Evolutionary conservation across 768 basidiomycete species (phyloP).

Genomic region (Suillus subalutaceus): DNA sequence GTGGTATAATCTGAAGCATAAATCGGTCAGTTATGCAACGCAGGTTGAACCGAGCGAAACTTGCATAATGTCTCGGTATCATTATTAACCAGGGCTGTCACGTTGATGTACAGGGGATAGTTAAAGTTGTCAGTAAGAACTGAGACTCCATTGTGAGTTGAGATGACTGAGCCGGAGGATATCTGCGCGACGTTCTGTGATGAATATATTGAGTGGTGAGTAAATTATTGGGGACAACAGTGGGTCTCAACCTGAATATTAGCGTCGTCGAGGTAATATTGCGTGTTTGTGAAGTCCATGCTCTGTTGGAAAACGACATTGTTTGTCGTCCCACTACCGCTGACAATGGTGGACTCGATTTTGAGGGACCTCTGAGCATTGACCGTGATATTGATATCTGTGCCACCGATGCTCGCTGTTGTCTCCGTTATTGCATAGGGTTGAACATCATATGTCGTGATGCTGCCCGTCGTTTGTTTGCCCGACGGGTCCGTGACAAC

Average conservation of each 20-base stretch:
- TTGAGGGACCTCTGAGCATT: slow-evolving; percentile 56
- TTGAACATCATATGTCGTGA: slow-evolving; percentile 58
- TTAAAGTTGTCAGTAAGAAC: slow-evolving; percentile 52
- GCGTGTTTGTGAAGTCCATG: slow-evolving; percentile 61
- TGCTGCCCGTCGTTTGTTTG: slow-evolving; percentile 67
- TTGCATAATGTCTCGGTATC: slow-evolving; percentile 29
- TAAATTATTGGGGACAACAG: background rate
- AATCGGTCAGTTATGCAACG: slow-evolving; percentile 7
- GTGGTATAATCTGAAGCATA: slow-evolving; percentile 45
- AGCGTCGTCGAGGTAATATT: slow-evolving; percentile 57
- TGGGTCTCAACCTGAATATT: slow-evolving; percentile 34
- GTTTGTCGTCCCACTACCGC: slow-evolving; percentile 60
- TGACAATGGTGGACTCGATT: slow-evolving; percentile 63
- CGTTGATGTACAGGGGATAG: slow-evolving; percentile 53
- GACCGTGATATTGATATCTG: slow-evolving; percentile 64
- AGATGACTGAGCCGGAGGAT: slow-evolving; percentile 47
- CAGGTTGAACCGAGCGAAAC: background rate
- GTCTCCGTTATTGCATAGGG: slow-evolving; percentile 57
- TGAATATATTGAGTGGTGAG: background rate
- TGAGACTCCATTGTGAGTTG: slow-evolving; percentile 50
- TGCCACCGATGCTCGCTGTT: slow-evolving; percentile 44
- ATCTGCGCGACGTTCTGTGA: slow-evolving; percentile 53
- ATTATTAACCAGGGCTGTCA: slow-evolving; percentile 35
- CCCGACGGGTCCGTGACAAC: slow-evolving; percentile 67
- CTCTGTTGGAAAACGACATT: slow-evolving; percentile 65